These are phyloP conservation scores for Penicillium sp. DNA, from an alignment of 2,329 filamentous ascomycete genomes.

Conservation along the genomic window DNA sequence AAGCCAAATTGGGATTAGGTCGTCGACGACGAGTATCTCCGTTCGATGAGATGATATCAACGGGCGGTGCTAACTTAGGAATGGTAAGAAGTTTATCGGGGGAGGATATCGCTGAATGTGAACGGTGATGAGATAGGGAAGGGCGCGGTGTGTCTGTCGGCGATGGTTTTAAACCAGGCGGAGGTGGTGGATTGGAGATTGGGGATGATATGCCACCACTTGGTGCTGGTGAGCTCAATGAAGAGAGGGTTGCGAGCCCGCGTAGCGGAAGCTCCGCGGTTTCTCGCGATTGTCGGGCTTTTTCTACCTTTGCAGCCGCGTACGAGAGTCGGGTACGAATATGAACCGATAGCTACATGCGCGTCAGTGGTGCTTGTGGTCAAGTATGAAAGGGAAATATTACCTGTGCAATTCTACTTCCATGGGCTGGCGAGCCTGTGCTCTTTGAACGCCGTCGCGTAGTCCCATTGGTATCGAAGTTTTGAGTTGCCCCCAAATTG, in stretches of 20 bases:
- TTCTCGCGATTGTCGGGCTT: slow-evolving; percentile 75
- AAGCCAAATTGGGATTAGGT: slow-evolving; percentile 37
- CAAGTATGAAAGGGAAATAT: slow-evolving; percentile 15
- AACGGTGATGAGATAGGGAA: slow-evolving; percentile 13
- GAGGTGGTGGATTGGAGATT: slow-evolving; percentile 13
- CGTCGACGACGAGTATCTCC: slow-evolving; percentile 34
- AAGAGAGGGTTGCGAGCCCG: slow-evolving; percentile 12
- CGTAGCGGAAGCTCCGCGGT: slow-evolving; percentile 37
- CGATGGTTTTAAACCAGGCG: slow-evolving; percentile 10
- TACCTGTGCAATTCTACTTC: slow-evolving; percentile 77
- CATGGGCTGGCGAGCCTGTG: slow-evolving; percentile 65
- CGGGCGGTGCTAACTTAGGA: slow-evolving; percentile 45
- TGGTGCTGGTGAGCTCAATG: slow-evolving; percentile 57
- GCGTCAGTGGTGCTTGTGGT: slow-evolving; percentile 18
- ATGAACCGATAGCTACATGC: slow-evolving; percentile 67
- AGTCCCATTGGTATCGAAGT: slow-evolving; percentile 34
- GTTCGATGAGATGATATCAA: slow-evolving; percentile 40
- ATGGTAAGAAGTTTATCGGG: slow-evolving; percentile 19
- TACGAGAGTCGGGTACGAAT: slow-evolving; percentile 83
- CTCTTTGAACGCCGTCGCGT: slow-evolving; percentile 64
- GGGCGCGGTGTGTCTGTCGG: slow-evolving; percentile 1
- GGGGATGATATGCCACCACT: slow-evolving; percentile 58
- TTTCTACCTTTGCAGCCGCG: slow-evolving; percentile 88
- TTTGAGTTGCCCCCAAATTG: slow-evolving; percentile 13
- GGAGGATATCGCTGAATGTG: slow-evolving; percentile 19